Evolutionary conservation across 2,329 filamentous ascomycete species (phyloP), one percentile per base, ranked within the genome.

Genomic region (Fusarium palustre): DNA sequence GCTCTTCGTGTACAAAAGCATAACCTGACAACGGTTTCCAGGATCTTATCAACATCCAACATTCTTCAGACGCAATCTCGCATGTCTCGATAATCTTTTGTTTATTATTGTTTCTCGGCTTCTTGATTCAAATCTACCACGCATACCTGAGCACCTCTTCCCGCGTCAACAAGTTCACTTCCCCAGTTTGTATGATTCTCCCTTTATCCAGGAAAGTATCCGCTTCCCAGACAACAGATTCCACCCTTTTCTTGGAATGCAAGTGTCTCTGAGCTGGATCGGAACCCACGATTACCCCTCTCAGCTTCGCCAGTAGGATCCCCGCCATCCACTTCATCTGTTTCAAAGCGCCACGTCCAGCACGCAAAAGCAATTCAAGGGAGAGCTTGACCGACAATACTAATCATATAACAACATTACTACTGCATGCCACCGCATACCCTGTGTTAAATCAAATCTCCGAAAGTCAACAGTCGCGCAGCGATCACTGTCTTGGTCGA

Each of bases 401-500:
- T 66, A 68, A 75, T 70, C 68, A 77, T 70, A 73, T 68, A 79
- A 74, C 76, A 69, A 71, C 68, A 76, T 73, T 74, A 71, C 66
- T 68, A 39, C 69, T 75, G 61, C 63, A 74, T 70, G 61, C 76
- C 78, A 72, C 71, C 69, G 70, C 76, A 71, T 76, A 68, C 57
- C 64, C 70, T 68, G 70, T 74, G 70, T 71, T 70, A 70, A 74
- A 79, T 76, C 79, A 79, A 81, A 80, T 81, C 76, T 81, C 78
- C 79, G 78, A 79, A 62, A 72, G 70, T 62, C 72, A 76, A 76
- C 57, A 70, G 71, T 62, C 59, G 59, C 71, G 68, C 59, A 73
- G 74, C 72, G 66, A 73, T 72, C 72, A 66, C 70, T 72, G 72
- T 78, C 73, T 75, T 73, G 68, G 69, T 64, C 61, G 57, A 74